A percentile compares a stretch with the other conserved stretches of the same genome.
These are phyloP conservation scores for Crataegus laevigata DNA, from an alignment of 306 rosid genomes.

Conservation along the genomic window DNA sequence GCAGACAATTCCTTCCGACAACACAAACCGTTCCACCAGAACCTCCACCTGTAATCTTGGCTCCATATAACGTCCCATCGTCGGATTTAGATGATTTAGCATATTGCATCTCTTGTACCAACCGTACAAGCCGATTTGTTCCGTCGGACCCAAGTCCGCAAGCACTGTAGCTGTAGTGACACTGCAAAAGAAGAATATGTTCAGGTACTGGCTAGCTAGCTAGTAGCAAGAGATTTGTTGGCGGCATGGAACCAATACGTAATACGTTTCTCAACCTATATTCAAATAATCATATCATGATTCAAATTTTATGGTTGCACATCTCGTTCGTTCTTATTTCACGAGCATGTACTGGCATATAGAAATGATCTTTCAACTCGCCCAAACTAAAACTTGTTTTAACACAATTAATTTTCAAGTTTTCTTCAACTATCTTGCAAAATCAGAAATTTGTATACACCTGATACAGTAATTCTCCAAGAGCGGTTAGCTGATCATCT, in stretches of 20 bases:
- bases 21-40: constrained; percentile 92
- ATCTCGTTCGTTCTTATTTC: background rate
- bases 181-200: constrained; percentile 38
- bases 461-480: constrained; percentile 94
- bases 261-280: background rate
- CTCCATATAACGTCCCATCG: constrained; percentile 69
- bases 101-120: constrained; percentile 79
- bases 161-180: constrained; percentile 82
- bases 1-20: constrained; percentile 62
- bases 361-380: background rate
- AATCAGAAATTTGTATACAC: constrained; percentile 22
- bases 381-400: background rate
- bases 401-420: background rate
- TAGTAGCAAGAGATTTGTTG: background rate
- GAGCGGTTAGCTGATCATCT: constrained; percentile 64
- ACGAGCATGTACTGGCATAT: background rate
- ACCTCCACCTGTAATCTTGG: constrained; percentile 95
- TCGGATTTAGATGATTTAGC: constrained; percentile 45
- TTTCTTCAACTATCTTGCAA: background rate
- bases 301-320: background rate
- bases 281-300: background rate
- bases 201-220: background rate
- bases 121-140: constrained; percentile 78
- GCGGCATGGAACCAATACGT: background rate
- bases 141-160: constrained; percentile 93